phyloP scores from a whole-genome alignment of 495 filamentous ascomycete genomes.

The Aspergillus diversus region DNA sequence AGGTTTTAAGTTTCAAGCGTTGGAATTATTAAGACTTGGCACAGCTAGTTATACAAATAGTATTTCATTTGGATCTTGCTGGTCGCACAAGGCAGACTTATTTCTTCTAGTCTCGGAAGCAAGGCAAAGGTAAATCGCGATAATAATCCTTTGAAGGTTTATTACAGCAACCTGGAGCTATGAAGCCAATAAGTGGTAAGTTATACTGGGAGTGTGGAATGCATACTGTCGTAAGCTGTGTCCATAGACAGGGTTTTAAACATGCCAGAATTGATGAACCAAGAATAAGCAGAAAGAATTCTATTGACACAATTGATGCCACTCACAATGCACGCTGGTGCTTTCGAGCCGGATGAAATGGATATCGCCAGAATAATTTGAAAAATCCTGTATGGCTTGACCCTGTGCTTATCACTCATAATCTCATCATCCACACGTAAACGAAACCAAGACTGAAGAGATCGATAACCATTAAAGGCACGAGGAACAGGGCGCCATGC shows the following conservation, averaged over 20 bases:
- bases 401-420: no score
- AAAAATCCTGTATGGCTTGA: slow-evolving; percentile 3
- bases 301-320: slow-evolving; percentile 3
- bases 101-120: no score
- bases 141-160: slow-evolving; percentile 1
- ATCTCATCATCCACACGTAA: no score
- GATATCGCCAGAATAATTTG: slow-evolving; percentile 4
- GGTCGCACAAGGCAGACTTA: no score
- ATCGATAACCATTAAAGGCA: not conserved
- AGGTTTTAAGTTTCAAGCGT: no score
- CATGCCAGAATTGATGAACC: not conserved
- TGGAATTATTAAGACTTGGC: no score
- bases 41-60: no score
- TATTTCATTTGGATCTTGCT: no score
- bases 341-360: no score
- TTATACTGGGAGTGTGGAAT: not conserved
- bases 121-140: slow-evolving; percentile 2
- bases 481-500: not conserved
- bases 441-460: not conserved
- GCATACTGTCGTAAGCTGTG: not conserved
- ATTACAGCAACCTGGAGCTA: slow-evolving; percentile 3
- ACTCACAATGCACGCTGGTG: not conserved
- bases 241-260: slow-evolving; percentile 3
- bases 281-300: not conserved
- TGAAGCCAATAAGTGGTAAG: slow-evolving; percentile 1